These are phyloP conservation scores for Diaporthe nobilis DNA, from an alignment of 2,329 filamentous ascomycete genomes.

Conservation along the genomic window DNA sequence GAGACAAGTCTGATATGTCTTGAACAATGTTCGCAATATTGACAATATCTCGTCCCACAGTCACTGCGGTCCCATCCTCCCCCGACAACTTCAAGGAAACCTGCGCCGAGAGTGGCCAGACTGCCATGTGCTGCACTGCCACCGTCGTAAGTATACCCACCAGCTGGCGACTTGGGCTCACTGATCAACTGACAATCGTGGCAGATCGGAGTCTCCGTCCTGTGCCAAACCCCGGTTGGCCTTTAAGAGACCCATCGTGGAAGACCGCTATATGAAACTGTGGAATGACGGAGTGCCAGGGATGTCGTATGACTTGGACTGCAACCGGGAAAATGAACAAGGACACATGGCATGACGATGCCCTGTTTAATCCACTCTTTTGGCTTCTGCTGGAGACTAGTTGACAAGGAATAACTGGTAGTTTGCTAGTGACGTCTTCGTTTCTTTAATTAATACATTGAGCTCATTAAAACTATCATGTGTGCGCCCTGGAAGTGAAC, in stretches of 20 bases:
- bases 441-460: conserved; percentile 26
- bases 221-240: conserved; percentile 23
- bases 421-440: background rate
- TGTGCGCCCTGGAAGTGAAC: fast-evolving
- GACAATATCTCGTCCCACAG: background rate
- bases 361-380: conserved; percentile 27
- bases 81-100: background rate
- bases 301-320: background rate
- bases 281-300: background rate
- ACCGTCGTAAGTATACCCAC: background rate
- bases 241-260: background rate
- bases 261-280: background rate
- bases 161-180: fast-evolving
- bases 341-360: conserved; percentile 13
- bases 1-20: background rate
- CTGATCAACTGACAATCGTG: background rate
- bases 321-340: background rate
- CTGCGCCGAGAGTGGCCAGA: conserved; percentile 14
- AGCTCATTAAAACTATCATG: background rate
- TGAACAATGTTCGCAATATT: background rate
- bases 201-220: background rate
- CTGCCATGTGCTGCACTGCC: conserved; percentile 28
- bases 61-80: background rate
- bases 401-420: conserved; percentile 8
- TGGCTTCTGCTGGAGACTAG: conserved; percentile 17